Percentiles rank a stretch among this genome's conserved stretches.
Evolutionary conservation across 192 early-diverging fungal genomes (phyloP).

Genomic region (Podila clonocystis): DNA sequence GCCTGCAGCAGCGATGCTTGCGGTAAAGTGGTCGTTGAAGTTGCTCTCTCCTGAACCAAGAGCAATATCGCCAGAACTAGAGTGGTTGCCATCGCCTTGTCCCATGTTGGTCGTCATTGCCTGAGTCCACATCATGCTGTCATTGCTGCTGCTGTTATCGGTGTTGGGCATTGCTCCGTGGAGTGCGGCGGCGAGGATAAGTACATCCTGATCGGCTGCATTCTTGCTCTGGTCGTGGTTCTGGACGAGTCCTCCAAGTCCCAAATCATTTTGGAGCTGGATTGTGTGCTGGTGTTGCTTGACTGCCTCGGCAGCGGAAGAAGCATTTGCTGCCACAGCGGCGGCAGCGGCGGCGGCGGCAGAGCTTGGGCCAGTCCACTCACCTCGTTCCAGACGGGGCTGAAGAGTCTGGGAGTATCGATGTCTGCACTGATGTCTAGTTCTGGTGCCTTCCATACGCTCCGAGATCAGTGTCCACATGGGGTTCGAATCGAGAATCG

Average conservation of each 20-base stretch:
- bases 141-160: neutral
- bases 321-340: slow-evolving; percentile 38
- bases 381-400: slow-evolving; percentile 46
- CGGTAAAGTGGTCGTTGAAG: slow-evolving; percentile 15
- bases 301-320: slow-evolving; percentile 13
- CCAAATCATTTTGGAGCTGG: slow-evolving; percentile 9
- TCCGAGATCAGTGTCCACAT: slow-evolving; percentile 52
- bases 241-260: slow-evolving; percentile 8
- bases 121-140: slow-evolving; percentile 39
- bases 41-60: neutral
- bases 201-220: slow-evolving; percentile 24
- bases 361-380: slow-evolving; percentile 49
- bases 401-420: slow-evolving; percentile 48
- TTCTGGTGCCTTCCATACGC: slow-evolving; percentile 47
- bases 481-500: slow-evolving; percentile 45
- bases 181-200: slow-evolving; percentile 38
- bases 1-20: slow-evolving; percentile 15
- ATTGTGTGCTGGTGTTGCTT: slow-evolving; percentile 10
- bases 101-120: slow-evolving; percentile 13
- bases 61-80: neutral
- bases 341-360: slow-evolving; percentile 44
- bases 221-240: slow-evolving; percentile 14
- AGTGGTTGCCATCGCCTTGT: neutral
- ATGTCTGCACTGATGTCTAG: slow-evolving; percentile 47
- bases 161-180: slow-evolving; percentile 30